Conservation (phyloP, 208 protist species). For the Acanthamoeba castellanii region DNA sequence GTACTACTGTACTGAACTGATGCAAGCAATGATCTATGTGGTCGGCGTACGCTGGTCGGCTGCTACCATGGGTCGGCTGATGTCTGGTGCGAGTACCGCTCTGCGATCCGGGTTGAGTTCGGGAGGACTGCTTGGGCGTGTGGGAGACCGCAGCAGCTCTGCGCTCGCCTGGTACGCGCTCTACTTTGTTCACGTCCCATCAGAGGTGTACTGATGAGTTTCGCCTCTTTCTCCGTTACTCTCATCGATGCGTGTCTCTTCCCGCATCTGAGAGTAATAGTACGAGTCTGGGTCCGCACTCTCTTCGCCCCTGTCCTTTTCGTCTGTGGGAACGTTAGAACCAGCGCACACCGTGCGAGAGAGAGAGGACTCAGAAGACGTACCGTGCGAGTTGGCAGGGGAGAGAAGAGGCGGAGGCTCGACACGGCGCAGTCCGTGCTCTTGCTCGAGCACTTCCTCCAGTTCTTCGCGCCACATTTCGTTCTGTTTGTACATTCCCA, state of each 20-base stretch:
- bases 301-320: background rate
- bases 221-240: background rate
- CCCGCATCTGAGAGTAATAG: background rate
- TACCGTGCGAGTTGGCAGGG: conserved; percentile 12
- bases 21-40: background rate
- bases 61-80: no score
- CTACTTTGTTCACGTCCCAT: background rate
- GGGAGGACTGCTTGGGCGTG: background rate
- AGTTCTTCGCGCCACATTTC: conserved; percentile 37
- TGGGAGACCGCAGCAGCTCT: background rate
- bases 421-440: background rate
- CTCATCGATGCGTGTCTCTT: background rate
- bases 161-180: background rate
- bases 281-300: background rate
- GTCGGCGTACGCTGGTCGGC: background rate
- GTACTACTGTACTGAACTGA: no score
- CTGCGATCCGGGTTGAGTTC: background rate
- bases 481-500: conserved; percentile 26
- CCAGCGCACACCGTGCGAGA: background rate
- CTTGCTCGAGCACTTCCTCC: conserved; percentile 16
- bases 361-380: background rate
- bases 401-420: conserved; percentile 22
- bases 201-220: background rate
- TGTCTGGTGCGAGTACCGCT: no score
- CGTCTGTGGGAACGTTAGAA: background rate